phyloP scores from a whole-genome alignment of 2,329 filamentous ascomycete species.

The Trichoderma afroharzianum region DNA sequence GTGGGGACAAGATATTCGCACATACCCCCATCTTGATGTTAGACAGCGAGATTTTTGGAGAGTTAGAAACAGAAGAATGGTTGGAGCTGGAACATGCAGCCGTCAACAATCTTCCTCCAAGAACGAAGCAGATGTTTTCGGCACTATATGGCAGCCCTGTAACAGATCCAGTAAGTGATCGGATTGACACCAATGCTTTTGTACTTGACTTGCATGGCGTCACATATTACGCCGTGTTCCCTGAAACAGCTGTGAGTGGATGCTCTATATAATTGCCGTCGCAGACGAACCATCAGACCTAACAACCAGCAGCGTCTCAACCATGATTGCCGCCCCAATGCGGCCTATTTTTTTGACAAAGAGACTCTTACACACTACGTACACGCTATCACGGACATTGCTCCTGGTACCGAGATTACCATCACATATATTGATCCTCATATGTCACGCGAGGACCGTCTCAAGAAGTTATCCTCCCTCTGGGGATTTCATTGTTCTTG shows the following conservation, averaged over 20 bases:
- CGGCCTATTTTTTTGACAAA: conserved; percentile 41
- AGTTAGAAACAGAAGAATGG: background rate
- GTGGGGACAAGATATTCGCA: conserved; percentile 22
- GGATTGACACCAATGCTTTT: conserved; percentile 21
- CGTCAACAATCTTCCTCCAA: conserved; percentile 11
- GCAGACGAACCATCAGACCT: background rate
- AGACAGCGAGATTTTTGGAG: background rate
- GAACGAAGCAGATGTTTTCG: conserved; percentile 12
- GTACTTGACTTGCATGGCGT: background rate
- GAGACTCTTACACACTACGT: conserved; percentile 37
- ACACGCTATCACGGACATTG: conserved; percentile 38
- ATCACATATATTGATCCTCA: conserved; percentile 40
- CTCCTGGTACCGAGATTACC: conserved; percentile 41
- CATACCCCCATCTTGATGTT: conserved; percentile 19
- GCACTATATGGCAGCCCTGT: conserved; percentile 1
- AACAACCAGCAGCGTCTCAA: conserved; percentile 37
- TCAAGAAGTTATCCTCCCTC: conserved; percentile 27
- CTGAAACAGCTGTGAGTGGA: conserved; percentile 20
- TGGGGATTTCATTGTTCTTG: conserved; percentile 44
- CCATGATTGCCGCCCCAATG: conserved; percentile 45
- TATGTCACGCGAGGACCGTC: conserved; percentile 26
- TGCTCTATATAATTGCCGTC: background rate
- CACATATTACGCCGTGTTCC: conserved; percentile 12
- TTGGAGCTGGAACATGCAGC: conserved; percentile 1
- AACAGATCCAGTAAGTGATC: conserved; percentile 5